Evolutionary conservation across 2,329 filamentous ascomycete species (phyloP), one percentile per base, ranked within the genome.

Genomic region (Hawksworthiomyces lignivorus): DNA sequence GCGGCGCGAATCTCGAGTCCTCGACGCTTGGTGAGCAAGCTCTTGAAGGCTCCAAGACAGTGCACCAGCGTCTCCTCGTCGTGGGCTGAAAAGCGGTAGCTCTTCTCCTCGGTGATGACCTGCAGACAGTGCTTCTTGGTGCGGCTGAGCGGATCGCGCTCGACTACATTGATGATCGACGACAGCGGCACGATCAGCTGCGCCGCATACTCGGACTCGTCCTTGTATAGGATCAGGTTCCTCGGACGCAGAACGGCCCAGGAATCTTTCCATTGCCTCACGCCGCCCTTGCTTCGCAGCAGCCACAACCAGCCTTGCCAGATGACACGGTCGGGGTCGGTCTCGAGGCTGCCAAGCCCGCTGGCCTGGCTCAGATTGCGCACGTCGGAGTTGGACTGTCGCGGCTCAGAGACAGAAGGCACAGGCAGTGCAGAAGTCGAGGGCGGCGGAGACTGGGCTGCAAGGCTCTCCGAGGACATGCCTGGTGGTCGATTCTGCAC

Each of bases 181-280:
- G 77, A 70, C 53, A 97, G 77, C 4, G 84, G 79, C 26, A 96
- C 69, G 52, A 98, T 84, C 52, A 88, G 82, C 48, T 84, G 73
- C 1, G 89, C 87, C 11, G 84, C 82, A 61, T 97, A 97, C 64
- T 98, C 92, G 49, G 80, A 72, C 48, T 94, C 86, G 56, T 94
- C 84, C 62, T 96, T 96, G 71, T 98, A 98, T 20, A 97, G 75
- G 14, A 87, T 84, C 24, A 98, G 69, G 49, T 85, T 88, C 39
- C 84, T 81, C 1, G 87, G 83, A 24, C 92, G 84, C 39, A 98
- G 73, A 0, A 97, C 92, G 11, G 84, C 84, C 92, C 92, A 97
- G 45, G 88, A 74, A 53, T 87, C 83, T 69, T 95, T 96, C 92
- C 92, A 98, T 56, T 94, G 85, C 35, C 84, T 80, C 41, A 98